Percentiles rank a stretch among this genome's conserved stretches.
Evolutionary conservation across 1,284 basidiomycete genomes (phyloP).

Genomic region (Golubevia pallescens): DNA sequence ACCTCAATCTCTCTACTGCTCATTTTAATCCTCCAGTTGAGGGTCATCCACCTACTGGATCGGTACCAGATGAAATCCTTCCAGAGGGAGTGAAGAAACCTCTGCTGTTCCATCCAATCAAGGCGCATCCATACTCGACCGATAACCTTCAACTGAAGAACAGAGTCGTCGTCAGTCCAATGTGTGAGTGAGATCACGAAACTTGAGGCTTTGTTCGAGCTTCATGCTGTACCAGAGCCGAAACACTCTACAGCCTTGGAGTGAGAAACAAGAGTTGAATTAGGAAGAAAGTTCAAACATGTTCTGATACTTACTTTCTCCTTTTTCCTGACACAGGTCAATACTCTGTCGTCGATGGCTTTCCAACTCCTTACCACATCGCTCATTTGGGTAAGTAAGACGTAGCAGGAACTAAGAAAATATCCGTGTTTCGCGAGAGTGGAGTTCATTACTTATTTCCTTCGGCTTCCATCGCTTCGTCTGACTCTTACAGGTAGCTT

Average conservation of each 20-base stretch:
- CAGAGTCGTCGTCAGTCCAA: slow-evolving; percentile 19
- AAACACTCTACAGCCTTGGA: too few relatives aligned
- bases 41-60: slow-evolving; percentile 37
- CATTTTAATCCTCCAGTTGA: slow-evolving; percentile 11
- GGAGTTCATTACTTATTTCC: too few relatives aligned
- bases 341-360: slow-evolving; percentile 49
- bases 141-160: slow-evolving; percentile 44
- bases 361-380: slow-evolving; percentile 52
- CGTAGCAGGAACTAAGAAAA: too few relatives aligned
- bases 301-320: neutral
- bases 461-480: too few relatives aligned
- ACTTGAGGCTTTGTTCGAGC: too few relatives aligned
- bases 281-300: neutral
- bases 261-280: neutral
- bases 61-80: slow-evolving; percentile 35
- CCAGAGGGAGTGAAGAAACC: slow-evolving; percentile 35
- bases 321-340: slow-evolving; percentile 54
- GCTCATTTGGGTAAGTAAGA: slow-evolving; percentile 45
- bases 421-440: too few relatives aligned
- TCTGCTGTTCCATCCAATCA: slow-evolving; percentile 31
- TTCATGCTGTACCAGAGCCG: too few relatives aligned
- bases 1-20: neutral
- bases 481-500: slow-evolving; percentile 16
- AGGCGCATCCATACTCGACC: slow-evolving; percentile 24
- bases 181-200: too few relatives aligned